phyloP scores from a whole-genome alignment of 306 rosid species.

The Medicago ruthenica region DNA sequence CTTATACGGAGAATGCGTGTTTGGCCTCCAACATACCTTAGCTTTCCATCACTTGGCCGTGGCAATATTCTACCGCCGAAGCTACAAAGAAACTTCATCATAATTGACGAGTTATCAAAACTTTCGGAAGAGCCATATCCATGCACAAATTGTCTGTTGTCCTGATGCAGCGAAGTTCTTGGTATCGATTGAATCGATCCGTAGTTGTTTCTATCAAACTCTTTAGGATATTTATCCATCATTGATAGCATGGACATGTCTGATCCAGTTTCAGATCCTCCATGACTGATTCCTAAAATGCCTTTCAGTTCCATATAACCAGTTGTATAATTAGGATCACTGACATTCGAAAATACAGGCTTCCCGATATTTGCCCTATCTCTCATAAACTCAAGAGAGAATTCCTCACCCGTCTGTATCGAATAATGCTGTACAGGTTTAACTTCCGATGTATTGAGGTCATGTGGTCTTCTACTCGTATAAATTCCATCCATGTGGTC shows the following conservation, averaged over 20 bases:
- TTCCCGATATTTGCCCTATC: constrained; percentile 68
- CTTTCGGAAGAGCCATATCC: constrained; percentile 56
- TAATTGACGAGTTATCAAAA: constrained; percentile 57
- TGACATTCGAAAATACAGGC: constrained; percentile 54
- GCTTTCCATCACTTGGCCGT: constrained; percentile 77
- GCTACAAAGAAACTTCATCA: constrained; percentile 75
- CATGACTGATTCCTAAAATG: constrained; percentile 52
- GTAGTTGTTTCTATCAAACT: constrained; percentile 61
- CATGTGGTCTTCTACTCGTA: constrained; percentile 62
- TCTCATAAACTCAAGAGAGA: constrained; percentile 80
- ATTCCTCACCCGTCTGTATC: constrained; percentile 88
- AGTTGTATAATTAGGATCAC: constrained; percentile 60
- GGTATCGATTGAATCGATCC: constrained; percentile 62
- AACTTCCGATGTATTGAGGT: constrained; percentile 48
- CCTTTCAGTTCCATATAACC: constrained; percentile 61
- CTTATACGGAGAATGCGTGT: constrained; percentile 71
- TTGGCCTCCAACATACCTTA: constrained; percentile 84
- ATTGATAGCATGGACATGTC: constrained; percentile 54
- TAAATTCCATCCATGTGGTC: constrained; percentile 61
- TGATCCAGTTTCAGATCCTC: constrained; percentile 65
- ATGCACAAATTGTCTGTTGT: constrained; percentile 48
- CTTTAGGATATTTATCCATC: constrained; percentile 57
- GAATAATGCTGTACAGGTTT: constrained; percentile 73
- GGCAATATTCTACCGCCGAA: constrained; percentile 80
- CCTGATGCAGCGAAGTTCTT: constrained; percentile 59